phyloP scores from a whole-genome alignment of 179 eudicot species.

The Silene vulgaris region DNA sequence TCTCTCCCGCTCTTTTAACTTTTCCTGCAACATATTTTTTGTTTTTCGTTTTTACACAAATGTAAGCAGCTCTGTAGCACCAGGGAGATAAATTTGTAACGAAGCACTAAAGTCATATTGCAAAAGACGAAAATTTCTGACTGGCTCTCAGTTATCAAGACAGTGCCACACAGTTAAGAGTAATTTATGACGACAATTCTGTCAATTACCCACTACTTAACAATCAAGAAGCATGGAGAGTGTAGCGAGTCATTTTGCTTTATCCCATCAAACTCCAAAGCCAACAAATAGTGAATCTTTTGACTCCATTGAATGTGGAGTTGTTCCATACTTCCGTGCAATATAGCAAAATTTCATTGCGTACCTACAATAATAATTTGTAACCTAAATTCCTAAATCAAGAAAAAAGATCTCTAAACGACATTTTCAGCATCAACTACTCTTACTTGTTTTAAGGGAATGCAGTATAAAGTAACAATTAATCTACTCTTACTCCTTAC shows the following conservation, averaged over 20 bases:
- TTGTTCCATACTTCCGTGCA: too few relatives aligned
- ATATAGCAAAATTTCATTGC: too few relatives aligned
- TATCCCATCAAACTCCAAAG: conserved; percentile 4
- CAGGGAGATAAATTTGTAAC: not conserved
- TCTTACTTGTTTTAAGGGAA: too few relatives aligned
- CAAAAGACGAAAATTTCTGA: not conserved
- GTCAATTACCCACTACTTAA: not conserved
- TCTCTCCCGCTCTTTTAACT: conserved; percentile 86
- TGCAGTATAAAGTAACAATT: not conserved
- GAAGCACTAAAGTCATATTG: not conserved
- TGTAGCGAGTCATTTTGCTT: not conserved
- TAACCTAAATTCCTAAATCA: too few relatives aligned
- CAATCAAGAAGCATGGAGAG: not conserved
- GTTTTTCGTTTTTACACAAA: conserved; percentile 8
- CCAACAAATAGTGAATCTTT: not conserved
- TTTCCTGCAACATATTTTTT: conserved; percentile 47
- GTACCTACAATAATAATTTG: too few relatives aligned
- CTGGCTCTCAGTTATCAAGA: conserved; percentile 9
- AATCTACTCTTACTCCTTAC: not conserved
- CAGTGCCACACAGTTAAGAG: not conserved
- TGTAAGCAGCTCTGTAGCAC: conserved; percentile 9
- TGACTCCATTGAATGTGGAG: not conserved
- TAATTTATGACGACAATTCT: not conserved
- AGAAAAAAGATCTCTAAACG: not conserved
- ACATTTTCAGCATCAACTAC: too few relatives aligned